phyloP scores from a whole-genome alignment of 768 basidiomycete species.

The Amanita fuliginea region DNA sequence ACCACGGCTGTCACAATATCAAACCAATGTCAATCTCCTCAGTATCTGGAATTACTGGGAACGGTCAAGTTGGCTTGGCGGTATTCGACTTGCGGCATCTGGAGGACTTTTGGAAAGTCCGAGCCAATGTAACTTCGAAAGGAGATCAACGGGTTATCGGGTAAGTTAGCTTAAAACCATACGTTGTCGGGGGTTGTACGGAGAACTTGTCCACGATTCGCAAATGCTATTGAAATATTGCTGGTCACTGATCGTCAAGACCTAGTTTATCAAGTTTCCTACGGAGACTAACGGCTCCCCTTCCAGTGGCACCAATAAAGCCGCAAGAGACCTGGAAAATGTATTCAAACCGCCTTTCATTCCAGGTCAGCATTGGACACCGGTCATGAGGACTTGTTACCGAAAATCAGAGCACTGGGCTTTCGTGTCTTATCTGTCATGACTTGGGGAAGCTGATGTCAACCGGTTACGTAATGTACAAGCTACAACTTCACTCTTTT shows the following conservation, averaged over 20 bases:
- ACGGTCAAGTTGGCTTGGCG: conserved; percentile 74
- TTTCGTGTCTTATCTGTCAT: conserved; percentile 25
- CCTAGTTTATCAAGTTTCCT: conserved; percentile 14
- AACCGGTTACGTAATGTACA: conserved; percentile 2
- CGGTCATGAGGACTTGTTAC: conserved; percentile 23
- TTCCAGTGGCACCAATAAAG: conserved; percentile 52
- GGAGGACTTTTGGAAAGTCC: conserved; percentile 61
- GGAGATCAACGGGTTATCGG: background rate
- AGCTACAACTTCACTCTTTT: background rate
- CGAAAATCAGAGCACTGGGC: conserved; percentile 69
- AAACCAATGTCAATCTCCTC: conserved; percentile 9
- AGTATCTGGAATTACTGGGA: conserved; percentile 34
- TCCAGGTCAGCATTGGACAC: conserved; percentile 6
- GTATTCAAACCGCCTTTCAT: conserved; percentile 70
- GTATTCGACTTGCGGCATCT: conserved; percentile 65
- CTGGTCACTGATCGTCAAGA: conserved; percentile 9
- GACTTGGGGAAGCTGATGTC: conserved; percentile 1
- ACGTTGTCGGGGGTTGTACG: conserved; percentile 67
- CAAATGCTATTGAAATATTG: conserved; percentile 34
- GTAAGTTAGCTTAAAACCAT: conserved; percentile 21
- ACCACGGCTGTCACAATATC: conserved; percentile 42
- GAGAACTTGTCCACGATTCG: conserved; percentile 70
- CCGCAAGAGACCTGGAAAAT: conserved; percentile 61
- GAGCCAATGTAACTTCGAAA: conserved; percentile 60
- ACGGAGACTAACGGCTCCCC: conserved; percentile 68